Base-by-base conservation (phyloP, 192 early-diverging fungal species). In the Allomyces javanicus region DNA sequence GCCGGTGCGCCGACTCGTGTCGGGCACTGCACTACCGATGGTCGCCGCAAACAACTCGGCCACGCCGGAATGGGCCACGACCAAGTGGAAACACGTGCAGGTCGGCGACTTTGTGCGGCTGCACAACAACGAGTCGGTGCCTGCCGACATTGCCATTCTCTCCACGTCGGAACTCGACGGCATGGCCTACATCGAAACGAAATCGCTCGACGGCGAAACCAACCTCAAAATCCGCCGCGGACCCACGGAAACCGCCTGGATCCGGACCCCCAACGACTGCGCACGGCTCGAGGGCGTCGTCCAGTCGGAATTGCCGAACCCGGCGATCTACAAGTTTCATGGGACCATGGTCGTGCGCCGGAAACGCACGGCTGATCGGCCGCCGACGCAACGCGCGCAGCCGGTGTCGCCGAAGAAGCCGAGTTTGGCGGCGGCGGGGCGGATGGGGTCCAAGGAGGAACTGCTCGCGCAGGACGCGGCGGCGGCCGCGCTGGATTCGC, bases 151-250 rank as follows among this genome's bases (percentile, higher is more conserved):
- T 24, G 74, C 95, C 22, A 83, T 96, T 71, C 78, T 99, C 9
- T 79, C 84, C 4, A 85, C 91, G 19, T 90, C 87, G 25, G 96
- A 94, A 63, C 77, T 81, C 3, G 92, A 93, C 67, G 84, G 85
- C 63, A 72, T 88, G 1, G 94, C 91, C 66, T 96, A 89, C 73
- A 80, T 95, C 22, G 96, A 99, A 75, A 99, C 96, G 0, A 95
- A 99, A 69, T 93, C 94, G 71, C 80, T 99, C 55, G 96, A 99
- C 68, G 96, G 96, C 66, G 96, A 99, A 71, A 99, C 96, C 10
- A 99, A 96, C 70, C 78, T 99, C 26, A 99, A 99, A 76, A 84
- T 90, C 33, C 86, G 91, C 62, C 78, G 84, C 61, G 82, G 85
- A 2, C 63, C 86, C 62, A 69, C 76, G 0, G 79, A 83, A 21